Base-by-base conservation (phyloP, 768 basidiomycete species). In the Tephrocybe rancida region DNA sequence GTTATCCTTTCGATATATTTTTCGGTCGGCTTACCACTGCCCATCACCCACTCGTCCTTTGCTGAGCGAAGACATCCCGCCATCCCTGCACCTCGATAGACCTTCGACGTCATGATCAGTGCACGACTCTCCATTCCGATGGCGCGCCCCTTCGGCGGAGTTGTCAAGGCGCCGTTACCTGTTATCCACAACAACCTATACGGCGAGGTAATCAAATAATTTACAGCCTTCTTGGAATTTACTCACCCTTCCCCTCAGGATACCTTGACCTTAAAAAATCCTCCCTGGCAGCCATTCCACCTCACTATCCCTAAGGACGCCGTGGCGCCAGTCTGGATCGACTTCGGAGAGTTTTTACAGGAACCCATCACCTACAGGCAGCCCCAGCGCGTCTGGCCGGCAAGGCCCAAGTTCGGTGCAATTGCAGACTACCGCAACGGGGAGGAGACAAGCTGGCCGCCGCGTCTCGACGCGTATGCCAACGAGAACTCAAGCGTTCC, bases 11-110 rank as follows among this genome's bases (percentile, higher is more conserved):
- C n/a, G n/a, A n/a, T n/a, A 27, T 29, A 24, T 30, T 50, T 29
- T 51, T 27, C 27, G 25, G n/a, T 11, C 35, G 22, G 30, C 44
- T 47, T 32, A 30, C 45, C 35, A 14, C 35, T 30, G 5, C 29
- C 13, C 29, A 30, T 30, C 29, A 5, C 13, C 19, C 10, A 8
- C 35, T 9, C 22, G 24, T 13, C 16, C 34, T 54, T 49, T 37
- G 54, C 48, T 50, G 44, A 11, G 24, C 54, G 37, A 55, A 50
- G 44, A 19, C 44, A 35, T 22, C n/a, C 29, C 16, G 9, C 25
- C 37, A 22, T n/a, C 25, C 34, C 19, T 35, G 39, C 19, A 19
- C 19, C 47, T 21, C 19, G 22, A 5, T 19, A 0, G 24, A 43
- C 25, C 3, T 6, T 2, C 22, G 3, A 44, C 2, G 13, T 18